phyloP scores from a whole-genome alignment of 352 stramenopile species.

The Plasmopara viticola region DNA sequence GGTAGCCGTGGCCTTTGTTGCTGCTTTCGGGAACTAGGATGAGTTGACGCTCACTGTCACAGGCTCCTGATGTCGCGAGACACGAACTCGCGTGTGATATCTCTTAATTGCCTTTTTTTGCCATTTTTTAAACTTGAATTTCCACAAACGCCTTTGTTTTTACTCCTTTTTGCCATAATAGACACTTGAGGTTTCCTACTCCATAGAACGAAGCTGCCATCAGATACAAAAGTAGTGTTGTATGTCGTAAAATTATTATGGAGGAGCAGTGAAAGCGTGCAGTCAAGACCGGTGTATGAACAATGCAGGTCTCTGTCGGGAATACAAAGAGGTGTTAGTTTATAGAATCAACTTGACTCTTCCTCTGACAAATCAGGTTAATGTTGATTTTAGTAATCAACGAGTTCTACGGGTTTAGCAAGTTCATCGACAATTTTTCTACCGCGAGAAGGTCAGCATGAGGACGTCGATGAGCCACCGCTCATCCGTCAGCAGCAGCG shows the following conservation, averaged over 20 bases:
- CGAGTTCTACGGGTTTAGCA: too few relatives aligned
- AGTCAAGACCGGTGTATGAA: too few relatives aligned
- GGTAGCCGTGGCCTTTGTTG: constrained; percentile 23
- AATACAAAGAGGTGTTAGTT: too few relatives aligned
- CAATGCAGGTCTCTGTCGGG: too few relatives aligned
- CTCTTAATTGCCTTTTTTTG: constrained; percentile 30
- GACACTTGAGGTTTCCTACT: too few relatives aligned
- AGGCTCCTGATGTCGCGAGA: not conserved
- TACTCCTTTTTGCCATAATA: too few relatives aligned
- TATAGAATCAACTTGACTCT: not conserved
- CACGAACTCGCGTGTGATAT: constrained; percentile 9
- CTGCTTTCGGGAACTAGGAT: constrained; percentile 36
- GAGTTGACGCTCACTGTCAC: constrained; percentile 2
- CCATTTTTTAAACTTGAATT: constrained; percentile 21
- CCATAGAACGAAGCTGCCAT: too few relatives aligned
- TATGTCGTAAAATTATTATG: too few relatives aligned
- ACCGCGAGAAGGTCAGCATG: constrained; percentile 8
- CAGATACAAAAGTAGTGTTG: too few relatives aligned
- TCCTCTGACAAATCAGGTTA: constrained; percentile 6
- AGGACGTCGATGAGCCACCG: constrained; percentile 27
- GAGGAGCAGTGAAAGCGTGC: too few relatives aligned
- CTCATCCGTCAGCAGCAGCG: constrained; percentile 28
- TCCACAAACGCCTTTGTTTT: too few relatives aligned
- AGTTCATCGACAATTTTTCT: not conserved
- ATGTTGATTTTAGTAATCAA: not conserved